A percentile compares a stretch with the other conserved stretches of the same genome.
These are phyloP conservation scores for Nakazawaea pomicola DNA, from an alignment of 805 yeast genomes.

Conservation along the genomic window DNA sequence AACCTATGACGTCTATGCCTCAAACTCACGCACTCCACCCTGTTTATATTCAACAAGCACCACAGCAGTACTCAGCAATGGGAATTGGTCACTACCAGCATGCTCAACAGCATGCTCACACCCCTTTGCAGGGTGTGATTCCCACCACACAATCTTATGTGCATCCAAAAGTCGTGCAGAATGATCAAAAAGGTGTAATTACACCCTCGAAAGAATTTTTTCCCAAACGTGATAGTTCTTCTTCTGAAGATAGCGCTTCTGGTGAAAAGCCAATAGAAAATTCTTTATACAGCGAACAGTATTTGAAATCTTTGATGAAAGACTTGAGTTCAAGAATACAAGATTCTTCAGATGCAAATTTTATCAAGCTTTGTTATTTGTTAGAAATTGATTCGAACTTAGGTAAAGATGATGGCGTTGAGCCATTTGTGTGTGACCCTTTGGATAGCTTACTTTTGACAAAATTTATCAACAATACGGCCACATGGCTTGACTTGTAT, in stretches of 20 bases:
- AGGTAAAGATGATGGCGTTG: conserved; percentile 7
- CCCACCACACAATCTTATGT: too few species aligned
- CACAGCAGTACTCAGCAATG: too few species aligned
- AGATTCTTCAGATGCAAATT: conserved; percentile 5
- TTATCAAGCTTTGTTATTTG: conserved; percentile 3
- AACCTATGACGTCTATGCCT: too few species aligned
- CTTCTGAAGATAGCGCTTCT: conserved; percentile 3
- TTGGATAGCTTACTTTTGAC: conserved; percentile 12
- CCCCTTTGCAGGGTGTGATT: too few species aligned
- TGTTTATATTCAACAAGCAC: too few species aligned
- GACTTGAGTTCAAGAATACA: neutral
- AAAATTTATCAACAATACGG: conserved; percentile 10
- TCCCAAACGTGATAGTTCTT: neutral
- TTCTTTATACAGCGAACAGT: neutral
- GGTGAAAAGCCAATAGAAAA: neutral
- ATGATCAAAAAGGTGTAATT: neutral
- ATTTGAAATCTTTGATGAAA: conserved; percentile 10
- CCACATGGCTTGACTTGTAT: conserved; percentile 13
- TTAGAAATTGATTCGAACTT: conserved; percentile 7
- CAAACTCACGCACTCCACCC: too few species aligned
- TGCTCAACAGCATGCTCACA: too few species aligned
- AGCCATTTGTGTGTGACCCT: conserved; percentile 14
- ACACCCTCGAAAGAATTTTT: neutral
- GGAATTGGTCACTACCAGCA: too few species aligned
- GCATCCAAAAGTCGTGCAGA: conserved; percentile 1